Evolutionary conservation across 768 basidiomycete species (phyloP).

Genomic region (Phaeotremella skinneri): DNA sequence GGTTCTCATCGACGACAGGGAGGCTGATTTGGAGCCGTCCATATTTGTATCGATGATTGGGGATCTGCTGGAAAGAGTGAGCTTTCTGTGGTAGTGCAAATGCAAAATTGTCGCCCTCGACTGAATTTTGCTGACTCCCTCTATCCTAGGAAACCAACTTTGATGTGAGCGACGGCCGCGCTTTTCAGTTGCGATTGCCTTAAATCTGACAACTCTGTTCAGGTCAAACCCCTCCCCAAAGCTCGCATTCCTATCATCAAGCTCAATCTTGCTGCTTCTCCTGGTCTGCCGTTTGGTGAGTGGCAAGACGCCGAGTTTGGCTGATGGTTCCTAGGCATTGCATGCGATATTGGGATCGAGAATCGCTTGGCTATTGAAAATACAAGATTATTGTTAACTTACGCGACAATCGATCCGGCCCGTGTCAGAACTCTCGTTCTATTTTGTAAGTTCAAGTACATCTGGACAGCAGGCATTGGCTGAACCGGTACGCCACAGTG

Average conservation of each 20-base stretch:
- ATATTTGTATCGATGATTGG: constrained; percentile 94
- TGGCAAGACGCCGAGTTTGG: constrained; percentile 61
- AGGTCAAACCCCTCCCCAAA: constrained; percentile 92
- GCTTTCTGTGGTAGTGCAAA: constrained; percentile 41
- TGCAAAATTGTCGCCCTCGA: not conserved
- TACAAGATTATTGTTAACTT: constrained; percentile 90
- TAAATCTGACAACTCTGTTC: constrained; percentile 1
- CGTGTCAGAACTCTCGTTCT: constrained; percentile 90
- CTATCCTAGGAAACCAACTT: constrained; percentile 45
- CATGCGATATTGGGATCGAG: constrained; percentile 98
- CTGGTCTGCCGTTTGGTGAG: constrained; percentile 49
- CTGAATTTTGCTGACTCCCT: constrained; percentile 7
- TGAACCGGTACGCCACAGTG: constrained; percentile 57
- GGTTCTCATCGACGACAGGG: constrained; percentile 83
- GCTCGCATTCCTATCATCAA: constrained; percentile 99
- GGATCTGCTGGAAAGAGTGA: constrained; percentile 83
- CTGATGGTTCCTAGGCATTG: constrained; percentile 85
- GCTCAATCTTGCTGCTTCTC: constrained; percentile 71
- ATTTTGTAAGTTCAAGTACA: constrained; percentile 69
- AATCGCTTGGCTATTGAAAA: constrained; percentile 96
- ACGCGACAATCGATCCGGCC: constrained; percentile 93
- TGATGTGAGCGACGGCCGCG: constrained; percentile 17
- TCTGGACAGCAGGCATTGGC: constrained; percentile 1
- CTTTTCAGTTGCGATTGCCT: not conserved
- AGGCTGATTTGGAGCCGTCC: constrained; percentile 68